These are phyloP conservation scores for Styphnolobium japonicum DNA, from an alignment of 306 rosid genomes.

Conservation along the genomic window DNA sequence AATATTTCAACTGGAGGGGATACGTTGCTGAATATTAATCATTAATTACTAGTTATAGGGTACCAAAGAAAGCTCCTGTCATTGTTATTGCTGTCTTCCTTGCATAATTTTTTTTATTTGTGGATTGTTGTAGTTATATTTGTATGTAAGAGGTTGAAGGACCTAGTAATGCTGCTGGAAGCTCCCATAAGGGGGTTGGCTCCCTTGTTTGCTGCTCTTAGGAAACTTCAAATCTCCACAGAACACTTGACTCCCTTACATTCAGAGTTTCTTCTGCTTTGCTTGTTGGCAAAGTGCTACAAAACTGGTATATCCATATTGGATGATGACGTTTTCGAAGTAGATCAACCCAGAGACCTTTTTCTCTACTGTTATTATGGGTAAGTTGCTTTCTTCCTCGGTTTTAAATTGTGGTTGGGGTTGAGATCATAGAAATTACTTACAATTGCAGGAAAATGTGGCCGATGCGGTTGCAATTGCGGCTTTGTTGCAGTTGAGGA, in stretches of 20 bases:
- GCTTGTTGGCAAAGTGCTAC: conserved; percentile 81
- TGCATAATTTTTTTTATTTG: neutral
- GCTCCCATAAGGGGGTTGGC: conserved; percentile 88
- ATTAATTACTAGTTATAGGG: no score
- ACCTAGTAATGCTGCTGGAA: conserved; percentile 63
- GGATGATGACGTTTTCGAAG: conserved; percentile 70
- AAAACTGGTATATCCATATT: conserved; percentile 78
- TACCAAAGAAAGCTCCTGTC: no score
- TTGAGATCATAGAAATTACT: no score
- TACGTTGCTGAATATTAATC: no score
- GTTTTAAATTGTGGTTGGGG: no score
- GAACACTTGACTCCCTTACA: conserved; percentile 82
- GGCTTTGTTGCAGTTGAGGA: no score
- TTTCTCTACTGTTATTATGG: conserved; percentile 95
- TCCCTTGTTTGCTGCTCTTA: conserved; percentile 69
- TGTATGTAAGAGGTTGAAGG: conserved; percentile 82
- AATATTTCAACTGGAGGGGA: no score
- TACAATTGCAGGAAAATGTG: no score
- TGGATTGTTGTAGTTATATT: conserved; percentile 52
- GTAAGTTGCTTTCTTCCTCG: conserved; percentile 45
- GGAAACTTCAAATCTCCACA: conserved; percentile 64
- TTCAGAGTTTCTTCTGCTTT: conserved; percentile 83
- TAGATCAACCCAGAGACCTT: conserved; percentile 88
- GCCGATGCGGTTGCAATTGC: no score
- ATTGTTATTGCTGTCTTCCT: no score